Conservation (phyloP, 768 basidiomycete genomes). For the Hericium erinaceus region DNA sequence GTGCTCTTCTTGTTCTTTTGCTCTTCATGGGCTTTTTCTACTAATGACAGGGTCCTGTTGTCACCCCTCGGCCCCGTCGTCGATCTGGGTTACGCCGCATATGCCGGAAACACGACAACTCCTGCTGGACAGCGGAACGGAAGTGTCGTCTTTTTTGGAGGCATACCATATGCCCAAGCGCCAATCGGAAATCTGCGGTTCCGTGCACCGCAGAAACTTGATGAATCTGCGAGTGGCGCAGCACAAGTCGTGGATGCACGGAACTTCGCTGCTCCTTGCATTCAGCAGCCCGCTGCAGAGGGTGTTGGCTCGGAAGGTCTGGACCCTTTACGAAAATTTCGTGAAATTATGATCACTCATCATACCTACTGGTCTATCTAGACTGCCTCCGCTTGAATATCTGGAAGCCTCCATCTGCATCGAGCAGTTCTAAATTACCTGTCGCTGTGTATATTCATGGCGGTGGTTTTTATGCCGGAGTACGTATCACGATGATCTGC, state of each 20-base stretch:
- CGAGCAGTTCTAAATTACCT: not conserved
- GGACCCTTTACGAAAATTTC: conserved; percentile 24
- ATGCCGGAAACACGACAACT: not conserved
- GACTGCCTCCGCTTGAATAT: not conserved
- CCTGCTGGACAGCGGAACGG: not conserved
- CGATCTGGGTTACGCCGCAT: not conserved
- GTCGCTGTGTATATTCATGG: not conserved
- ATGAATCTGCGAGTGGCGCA: not conserved
- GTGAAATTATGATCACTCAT: not conserved
- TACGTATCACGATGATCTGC: not conserved
- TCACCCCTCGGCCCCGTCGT: not conserved
- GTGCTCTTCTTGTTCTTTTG: no score
- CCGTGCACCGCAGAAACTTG: not conserved
- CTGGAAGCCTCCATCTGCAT: not conserved
- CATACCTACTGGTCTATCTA: not conserved
- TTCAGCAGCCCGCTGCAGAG: conserved; percentile 36
- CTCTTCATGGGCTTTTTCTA: no score
- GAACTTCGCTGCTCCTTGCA: conserved; percentile 35
- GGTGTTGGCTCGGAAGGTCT: conserved; percentile 37
- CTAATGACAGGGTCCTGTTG: not conserved
- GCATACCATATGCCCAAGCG: not conserved
- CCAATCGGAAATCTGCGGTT: not conserved
- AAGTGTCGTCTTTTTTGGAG: not conserved
- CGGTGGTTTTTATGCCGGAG: not conserved
- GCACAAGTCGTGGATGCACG: conserved; percentile 29